A percentile compares a stretch with the other conserved stretches of the same genome.
phyloP scores from a whole-genome alignment of 352 stramenopile species.

The Pythium sp. region DNA sequence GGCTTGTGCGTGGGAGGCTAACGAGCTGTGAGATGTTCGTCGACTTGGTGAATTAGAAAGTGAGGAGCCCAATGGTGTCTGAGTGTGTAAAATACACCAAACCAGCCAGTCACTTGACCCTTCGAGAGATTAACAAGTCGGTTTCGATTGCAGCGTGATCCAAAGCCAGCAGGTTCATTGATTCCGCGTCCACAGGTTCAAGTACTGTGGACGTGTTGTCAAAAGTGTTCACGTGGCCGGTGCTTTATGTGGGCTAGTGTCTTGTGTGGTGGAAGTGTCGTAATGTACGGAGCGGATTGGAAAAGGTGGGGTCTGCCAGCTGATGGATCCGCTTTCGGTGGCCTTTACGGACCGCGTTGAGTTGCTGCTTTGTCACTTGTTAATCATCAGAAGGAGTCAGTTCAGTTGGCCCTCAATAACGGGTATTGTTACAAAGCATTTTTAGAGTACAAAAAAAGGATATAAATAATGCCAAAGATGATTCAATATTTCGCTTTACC shows the following conservation, averaged over 20 bases:
- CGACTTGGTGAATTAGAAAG: slow-evolving; percentile 9
- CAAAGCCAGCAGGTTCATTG: slow-evolving; percentile 11
- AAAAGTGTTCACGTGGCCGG: not conserved
- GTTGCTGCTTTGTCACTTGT: not conserved
- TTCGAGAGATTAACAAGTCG: slow-evolving; percentile 4
- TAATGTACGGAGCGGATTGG: slow-evolving; percentile 1
- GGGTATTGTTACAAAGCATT: not conserved
- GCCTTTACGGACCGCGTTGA: slow-evolving; percentile 3
- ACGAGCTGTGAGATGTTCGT: not conserved
- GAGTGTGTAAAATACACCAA: not conserved
- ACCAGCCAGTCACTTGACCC: not conserved
- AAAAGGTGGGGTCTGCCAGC: slow-evolving; percentile 11
- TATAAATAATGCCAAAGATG: not conserved
- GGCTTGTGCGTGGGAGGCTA: not conserved
- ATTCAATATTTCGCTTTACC: not conserved
- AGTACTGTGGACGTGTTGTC: not conserved
- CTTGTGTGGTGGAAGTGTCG: not conserved
- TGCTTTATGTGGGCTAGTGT: not conserved
- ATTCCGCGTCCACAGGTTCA: slow-evolving; percentile 7
- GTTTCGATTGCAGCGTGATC: slow-evolving; percentile 1
- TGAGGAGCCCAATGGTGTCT: not conserved
- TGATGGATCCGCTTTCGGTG: slow-evolving; percentile 7
- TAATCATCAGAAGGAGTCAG: not conserved
- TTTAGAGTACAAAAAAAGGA: not conserved
- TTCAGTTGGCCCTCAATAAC: not conserved